These are phyloP conservation scores for Vaccinium darrowii DNA, from an alignment of 148 eudicot genomes.

Conservation along the genomic window DNA sequence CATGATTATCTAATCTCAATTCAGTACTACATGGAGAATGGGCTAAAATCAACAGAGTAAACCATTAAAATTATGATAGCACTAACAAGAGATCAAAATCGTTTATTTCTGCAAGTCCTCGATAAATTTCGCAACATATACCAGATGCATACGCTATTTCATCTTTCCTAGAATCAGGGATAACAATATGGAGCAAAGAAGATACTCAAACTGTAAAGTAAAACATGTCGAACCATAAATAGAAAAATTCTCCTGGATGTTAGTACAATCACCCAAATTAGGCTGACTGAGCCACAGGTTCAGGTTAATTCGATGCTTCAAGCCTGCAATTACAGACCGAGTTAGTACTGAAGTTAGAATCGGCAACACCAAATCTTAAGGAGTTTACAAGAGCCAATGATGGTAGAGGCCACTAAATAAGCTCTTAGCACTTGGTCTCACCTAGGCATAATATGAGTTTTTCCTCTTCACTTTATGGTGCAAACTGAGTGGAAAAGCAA, in stretches of 20 bases:
- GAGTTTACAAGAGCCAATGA: background rate
- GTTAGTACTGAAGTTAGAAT: background rate
- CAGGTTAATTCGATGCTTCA: conserved; percentile 45
- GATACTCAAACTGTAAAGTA: background rate
- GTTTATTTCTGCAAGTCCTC: background rate
- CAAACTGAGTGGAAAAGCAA: background rate
- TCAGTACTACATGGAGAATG: background rate
- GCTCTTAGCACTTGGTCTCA: background rate
- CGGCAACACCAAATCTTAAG: background rate
- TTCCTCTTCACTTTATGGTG: background rate
- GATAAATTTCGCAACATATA: background rate
- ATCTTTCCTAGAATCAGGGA: background rate
- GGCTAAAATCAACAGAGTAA: background rate
- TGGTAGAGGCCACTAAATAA: background rate
- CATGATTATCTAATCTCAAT: background rate
- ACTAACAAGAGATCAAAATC: background rate
- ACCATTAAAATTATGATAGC: background rate
- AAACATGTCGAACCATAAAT: background rate
- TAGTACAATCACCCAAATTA: conserved; percentile 17
- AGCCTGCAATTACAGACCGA: conserved; percentile 28
- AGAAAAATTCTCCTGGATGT: background rate
- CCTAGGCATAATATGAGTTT: background rate
- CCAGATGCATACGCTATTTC: background rate
- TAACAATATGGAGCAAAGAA: background rate
- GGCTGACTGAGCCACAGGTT: conserved; percentile 52